phyloP scores from a whole-genome alignment of 2,329 filamentous ascomycete genomes.

The Pseudopithomyces chartarum region DNA sequence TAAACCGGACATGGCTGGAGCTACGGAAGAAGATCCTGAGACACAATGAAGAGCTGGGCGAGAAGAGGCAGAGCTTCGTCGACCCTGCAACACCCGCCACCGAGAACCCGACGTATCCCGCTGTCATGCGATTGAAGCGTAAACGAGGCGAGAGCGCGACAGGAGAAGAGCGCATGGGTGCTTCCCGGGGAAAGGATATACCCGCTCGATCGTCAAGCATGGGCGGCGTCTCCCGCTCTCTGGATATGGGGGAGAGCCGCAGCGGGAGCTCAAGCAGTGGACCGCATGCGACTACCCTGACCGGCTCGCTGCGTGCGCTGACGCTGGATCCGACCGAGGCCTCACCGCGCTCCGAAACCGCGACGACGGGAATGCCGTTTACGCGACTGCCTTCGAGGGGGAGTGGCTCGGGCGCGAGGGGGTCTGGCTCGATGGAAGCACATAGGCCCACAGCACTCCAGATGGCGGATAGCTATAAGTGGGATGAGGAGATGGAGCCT shows the following conservation, averaged over 20 bases:
- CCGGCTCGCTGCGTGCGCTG: constrained; percentile 34
- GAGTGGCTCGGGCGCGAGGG: constrained; percentile 33
- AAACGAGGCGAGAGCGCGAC: constrained; percentile 38
- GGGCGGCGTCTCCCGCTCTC: constrained; percentile 36
- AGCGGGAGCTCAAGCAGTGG: constrained; percentile 31
- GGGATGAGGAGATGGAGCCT: constrained; percentile 51
- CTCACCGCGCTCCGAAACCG: constrained; percentile 32
- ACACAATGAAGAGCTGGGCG: constrained; percentile 47
- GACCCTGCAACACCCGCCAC: constrained; percentile 17
- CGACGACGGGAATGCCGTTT: constrained; percentile 57
- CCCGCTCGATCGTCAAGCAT: constrained; percentile 24
- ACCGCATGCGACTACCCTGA: constrained; percentile 24
- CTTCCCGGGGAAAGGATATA: constrained; percentile 35
- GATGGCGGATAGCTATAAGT: constrained; percentile 54
- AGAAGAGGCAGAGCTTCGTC: constrained; percentile 34
- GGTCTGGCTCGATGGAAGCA: constrained; percentile 27
- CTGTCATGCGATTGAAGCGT: constrained; percentile 39
- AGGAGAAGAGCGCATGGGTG: constrained; percentile 20
- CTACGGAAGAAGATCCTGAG: constrained; percentile 58
- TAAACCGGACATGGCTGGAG: constrained; percentile 77
- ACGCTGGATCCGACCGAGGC: constrained; percentile 33
- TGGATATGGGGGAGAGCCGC: constrained; percentile 28
- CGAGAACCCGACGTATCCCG: constrained; percentile 35
- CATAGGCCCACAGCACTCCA: constrained; percentile 43
- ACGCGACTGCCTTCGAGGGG: constrained; percentile 54